Base-by-base conservation (phyloP, 495 filamentous ascomycete species). In the Aspergillus olivimuriae region DNA sequence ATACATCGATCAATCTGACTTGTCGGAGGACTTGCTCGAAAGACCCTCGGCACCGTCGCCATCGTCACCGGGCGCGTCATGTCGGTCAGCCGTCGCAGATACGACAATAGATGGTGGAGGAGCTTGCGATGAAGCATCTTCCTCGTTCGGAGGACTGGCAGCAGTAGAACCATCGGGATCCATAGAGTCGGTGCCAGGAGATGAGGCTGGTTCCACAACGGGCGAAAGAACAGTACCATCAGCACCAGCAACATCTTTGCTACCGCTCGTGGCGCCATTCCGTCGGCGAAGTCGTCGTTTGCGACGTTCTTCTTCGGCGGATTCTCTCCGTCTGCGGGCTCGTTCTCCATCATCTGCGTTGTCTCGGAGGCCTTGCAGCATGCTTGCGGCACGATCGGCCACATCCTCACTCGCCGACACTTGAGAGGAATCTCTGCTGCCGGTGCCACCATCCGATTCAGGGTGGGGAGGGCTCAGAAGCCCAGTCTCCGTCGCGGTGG, bases 301-400 rank as follows among this genome's bases (percentile, higher is more conserved):
- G 26, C 72, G 67, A 44, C 82, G 65, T 57, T 87, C 83, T 58
- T 86, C 83, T 34, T 86, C 82, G 7, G 82, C 82, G 38, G 73
- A 84, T 57, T 86, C 81, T 57, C 83, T 58, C 50, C 78, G 53
- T 48, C 83, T 65, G 47, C 83, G 71, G 40, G 72, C 77, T 46
- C 77, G 77, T 45, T 83, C 80, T n/a, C n/a, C n/a, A 1, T 53
- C 53, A 18, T 70, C 80, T 20, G 73, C 75, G 41, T 77, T 79
- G 36, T 82, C 82, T 39, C 86, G 72, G 55, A 95, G 77, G 30
- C 85, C 87, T 50, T 90, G 83, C 34, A 95, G 72, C 63, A 95
- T 73, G 46, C 79, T 80, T 15, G 87, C 88, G 6, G 89, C 89
- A 23, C 88, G 82, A 46, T 87, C 82, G 10, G 87, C 89, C 24